Percentiles rank a stretch among this genome's conserved stretches.
phyloP scores from a whole-genome alignment of 106 monocot genomes.

The Apostasia shenzhenica region DNA sequence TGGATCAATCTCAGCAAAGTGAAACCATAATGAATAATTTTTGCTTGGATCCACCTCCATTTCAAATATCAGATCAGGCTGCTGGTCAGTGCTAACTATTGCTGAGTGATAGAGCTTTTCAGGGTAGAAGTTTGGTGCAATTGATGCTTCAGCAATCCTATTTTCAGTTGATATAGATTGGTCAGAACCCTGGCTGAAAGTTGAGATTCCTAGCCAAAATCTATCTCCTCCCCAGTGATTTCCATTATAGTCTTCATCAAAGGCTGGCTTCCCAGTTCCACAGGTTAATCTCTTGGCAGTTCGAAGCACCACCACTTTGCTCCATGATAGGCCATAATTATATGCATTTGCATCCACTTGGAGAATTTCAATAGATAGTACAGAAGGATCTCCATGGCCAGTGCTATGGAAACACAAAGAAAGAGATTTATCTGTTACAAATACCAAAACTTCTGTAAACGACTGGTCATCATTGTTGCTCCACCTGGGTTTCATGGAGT shows the following conservation, averaged over 20 bases:
- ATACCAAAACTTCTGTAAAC: slow-evolving; percentile 74
- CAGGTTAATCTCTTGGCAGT: slow-evolving; percentile 74
- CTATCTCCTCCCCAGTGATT: slow-evolving; percentile 89
- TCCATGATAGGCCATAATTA: slow-evolving; percentile 42
- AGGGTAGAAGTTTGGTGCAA: slow-evolving; percentile 75
- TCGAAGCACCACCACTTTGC: slow-evolving; percentile 50
- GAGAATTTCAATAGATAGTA: slow-evolving; percentile 85
- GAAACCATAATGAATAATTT: slow-evolving; percentile 95
- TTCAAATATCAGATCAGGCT: slow-evolving; percentile 57
- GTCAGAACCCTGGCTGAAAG: slow-evolving; percentile 53
- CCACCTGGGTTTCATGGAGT: slow-evolving; percentile 81
- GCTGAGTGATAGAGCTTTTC: slow-evolving; percentile 80
- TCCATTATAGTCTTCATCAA: slow-evolving; percentile 86
- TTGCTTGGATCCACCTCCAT: slow-evolving; percentile 77
- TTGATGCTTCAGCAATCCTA: slow-evolving; percentile 43
- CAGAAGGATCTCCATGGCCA: slow-evolving; percentile 91
- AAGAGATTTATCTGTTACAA: slow-evolving; percentile 41
- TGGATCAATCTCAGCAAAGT: slow-evolving; percentile 89
- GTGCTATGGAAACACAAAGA: slow-evolving; percentile 86
- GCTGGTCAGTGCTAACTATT: slow-evolving; percentile 60
- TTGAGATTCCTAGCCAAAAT: slow-evolving; percentile 59
- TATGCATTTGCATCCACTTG: slow-evolving; percentile 72
- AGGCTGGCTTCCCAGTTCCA: slow-evolving; percentile 64
- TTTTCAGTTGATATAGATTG: slow-evolving; percentile 67
- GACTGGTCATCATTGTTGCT: slow-evolving; percentile 66